These are phyloP conservation scores for Salvia hispanica DNA, from an alignment of 257 asterid species.

Conservation along the genomic window DNA sequence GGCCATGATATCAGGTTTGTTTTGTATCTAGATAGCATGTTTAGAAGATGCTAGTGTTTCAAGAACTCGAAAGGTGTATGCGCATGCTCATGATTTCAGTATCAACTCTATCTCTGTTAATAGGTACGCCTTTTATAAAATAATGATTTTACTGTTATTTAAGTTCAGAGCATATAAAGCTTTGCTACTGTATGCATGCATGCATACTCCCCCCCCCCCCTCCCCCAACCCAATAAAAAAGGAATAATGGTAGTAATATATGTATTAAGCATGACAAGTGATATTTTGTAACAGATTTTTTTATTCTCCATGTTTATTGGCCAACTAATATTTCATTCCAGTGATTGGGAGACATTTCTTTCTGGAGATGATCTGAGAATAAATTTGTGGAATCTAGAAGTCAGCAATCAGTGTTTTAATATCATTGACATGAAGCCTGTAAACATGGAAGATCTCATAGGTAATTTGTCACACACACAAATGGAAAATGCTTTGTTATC, in stretches of 20 bases:
- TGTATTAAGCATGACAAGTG: not conserved
- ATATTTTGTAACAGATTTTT: not conserved
- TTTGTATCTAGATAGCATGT: slow-evolving; percentile 45
- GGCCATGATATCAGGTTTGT: slow-evolving; percentile 24
- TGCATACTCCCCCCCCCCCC: not conserved
- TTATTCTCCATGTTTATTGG: slow-evolving; percentile 7
- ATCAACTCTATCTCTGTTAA: slow-evolving; percentile 69
- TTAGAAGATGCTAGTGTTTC: slow-evolving; percentile 53
- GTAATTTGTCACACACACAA: slow-evolving; percentile 37
- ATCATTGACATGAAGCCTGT: slow-evolving; percentile 75
- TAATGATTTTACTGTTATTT: slow-evolving; percentile 11
- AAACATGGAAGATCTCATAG: slow-evolving; percentile 78
- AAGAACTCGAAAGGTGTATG: slow-evolving; percentile 64
- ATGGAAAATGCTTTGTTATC: slow-evolving; percentile 12
- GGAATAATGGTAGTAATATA: not conserved
- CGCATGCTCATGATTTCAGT: slow-evolving; percentile 80
- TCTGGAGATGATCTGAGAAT: slow-evolving; percentile 84
- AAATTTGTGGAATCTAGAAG: slow-evolving; percentile 81
- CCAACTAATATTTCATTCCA: slow-evolving; percentile 35
- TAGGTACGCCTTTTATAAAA: slow-evolving; percentile 43
- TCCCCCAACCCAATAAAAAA: slow-evolving; percentile 4
- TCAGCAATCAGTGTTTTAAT: slow-evolving; percentile 72
- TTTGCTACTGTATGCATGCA: slow-evolving; percentile 7
- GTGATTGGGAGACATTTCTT: slow-evolving; percentile 85
- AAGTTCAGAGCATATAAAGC: slow-evolving; percentile 7